Evolutionary conservation across 768 basidiomycete genomes (phyloP).

Genomic region (Tricholoma hemisulphureum): DNA sequence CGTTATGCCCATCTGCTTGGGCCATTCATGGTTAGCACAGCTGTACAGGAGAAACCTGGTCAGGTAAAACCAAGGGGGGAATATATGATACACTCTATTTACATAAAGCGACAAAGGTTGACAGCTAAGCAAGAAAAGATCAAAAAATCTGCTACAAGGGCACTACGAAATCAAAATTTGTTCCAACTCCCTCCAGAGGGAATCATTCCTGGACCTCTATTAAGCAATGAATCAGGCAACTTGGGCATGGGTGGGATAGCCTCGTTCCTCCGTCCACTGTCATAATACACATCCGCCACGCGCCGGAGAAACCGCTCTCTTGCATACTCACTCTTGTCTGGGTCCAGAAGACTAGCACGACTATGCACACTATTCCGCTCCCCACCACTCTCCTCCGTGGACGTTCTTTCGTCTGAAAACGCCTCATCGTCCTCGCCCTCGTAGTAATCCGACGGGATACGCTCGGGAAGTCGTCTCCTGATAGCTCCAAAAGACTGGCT

Average conservation of each 20-base stretch:
- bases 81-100: no score
- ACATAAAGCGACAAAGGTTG: background rate
- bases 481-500: conserved; percentile 28
- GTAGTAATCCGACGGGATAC: conserved; percentile 7
- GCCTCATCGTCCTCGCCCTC: conserved; percentile 16
- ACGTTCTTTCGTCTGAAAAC: conserved; percentile 16
- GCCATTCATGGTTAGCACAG: no score
- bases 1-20: no score
- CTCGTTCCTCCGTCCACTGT: conserved; percentile 27
- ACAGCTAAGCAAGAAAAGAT: background rate
- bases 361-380: conserved; percentile 44
- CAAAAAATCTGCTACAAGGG: background rate
- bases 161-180: conserved; percentile 22
- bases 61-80: no score
- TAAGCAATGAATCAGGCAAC: conserved; percentile 34
- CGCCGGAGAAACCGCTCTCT: conserved; percentile 49
- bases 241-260: conserved; percentile 46
- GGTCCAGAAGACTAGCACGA: conserved; percentile 52
- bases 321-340: conserved; percentile 48
- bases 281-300: conserved; percentile 53
- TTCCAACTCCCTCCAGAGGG: conserved; percentile 27
- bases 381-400: conserved; percentile 27
- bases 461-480: conserved; percentile 9
- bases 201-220: conserved; percentile 2
- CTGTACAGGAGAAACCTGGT: no score